Conservation (phyloP, 2,329 filamentous ascomycete species). For the Clarireedia monteithiana region DNA sequence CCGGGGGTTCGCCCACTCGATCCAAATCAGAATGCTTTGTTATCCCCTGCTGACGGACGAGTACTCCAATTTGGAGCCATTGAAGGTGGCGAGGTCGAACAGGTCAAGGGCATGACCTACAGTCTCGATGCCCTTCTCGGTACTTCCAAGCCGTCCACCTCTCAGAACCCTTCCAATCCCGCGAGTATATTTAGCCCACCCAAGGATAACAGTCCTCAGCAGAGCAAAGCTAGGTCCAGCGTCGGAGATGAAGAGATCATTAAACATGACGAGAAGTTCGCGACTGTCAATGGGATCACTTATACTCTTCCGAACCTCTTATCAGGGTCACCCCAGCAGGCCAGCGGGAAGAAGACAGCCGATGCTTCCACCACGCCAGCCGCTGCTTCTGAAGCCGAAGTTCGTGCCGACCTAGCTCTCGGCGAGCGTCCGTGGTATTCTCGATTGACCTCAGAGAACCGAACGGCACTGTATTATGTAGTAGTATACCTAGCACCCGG, state of each 20-base stretch:
- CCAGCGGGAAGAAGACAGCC: conserved; percentile 38
- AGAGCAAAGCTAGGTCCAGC: conserved; percentile 21
- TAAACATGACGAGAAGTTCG: conserved; percentile 83
- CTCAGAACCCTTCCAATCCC: conserved; percentile 27
- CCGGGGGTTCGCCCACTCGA: conserved; percentile 81
- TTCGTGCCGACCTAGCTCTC: conserved; percentile 73
- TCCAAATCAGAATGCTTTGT: conserved; percentile 66
- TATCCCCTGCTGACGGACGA: conserved; percentile 85
- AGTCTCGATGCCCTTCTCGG: conserved; percentile 89
- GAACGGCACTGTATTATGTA: conserved; percentile 78
- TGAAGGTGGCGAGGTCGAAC: conserved; percentile 88
- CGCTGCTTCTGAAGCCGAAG: conserved; percentile 70
- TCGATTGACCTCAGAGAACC: conserved; percentile 51
- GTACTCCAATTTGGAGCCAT: conserved; percentile 90
- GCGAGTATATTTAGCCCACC: conserved; percentile 40
- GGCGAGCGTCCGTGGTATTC: conserved; percentile 65
- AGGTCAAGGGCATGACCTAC: conserved; percentile 98
- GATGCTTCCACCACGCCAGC: conserved; percentile 68
- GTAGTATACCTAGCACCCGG: conserved; percentile 95
- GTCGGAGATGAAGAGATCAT: conserved; percentile 54
- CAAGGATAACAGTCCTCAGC: conserved; percentile 13
- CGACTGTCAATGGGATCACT: conserved; percentile 85
- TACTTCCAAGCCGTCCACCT: conserved; percentile 43
- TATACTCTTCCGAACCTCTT: conserved; percentile 87
- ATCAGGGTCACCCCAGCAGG: conserved; percentile 52